phyloP scores from a whole-genome alignment of 192 early-diverging fungal species.

The Entomortierella chlamydospora region DNA sequence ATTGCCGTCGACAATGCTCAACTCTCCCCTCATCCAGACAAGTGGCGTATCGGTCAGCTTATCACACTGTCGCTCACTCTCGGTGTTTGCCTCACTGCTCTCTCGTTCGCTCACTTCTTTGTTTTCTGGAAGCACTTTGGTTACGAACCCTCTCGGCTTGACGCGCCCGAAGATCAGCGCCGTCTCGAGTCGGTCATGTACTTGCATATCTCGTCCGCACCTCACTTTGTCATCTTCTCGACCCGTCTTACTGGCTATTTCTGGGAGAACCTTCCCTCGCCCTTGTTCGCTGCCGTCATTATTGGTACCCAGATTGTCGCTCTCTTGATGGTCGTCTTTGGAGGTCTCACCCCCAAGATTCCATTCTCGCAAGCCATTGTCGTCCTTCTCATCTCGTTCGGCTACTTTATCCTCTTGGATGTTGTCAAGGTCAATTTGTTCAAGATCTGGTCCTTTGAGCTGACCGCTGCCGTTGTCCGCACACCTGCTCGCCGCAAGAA shows the following conservation, averaged over 20 bases:
- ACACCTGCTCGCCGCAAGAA: constrained; percentile 72
- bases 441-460: constrained; percentile 89
- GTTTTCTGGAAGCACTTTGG: constrained; percentile 60
- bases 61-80: constrained; percentile 84
- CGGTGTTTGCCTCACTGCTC: constrained; percentile 75
- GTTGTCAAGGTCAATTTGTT: constrained; percentile 89
- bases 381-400: constrained; percentile 80
- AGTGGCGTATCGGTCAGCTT: constrained; percentile 95
- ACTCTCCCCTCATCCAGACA: constrained; percentile 91
- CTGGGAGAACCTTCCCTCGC: constrained; percentile 86
- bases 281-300: constrained; percentile 82
- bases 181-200: constrained; percentile 92
- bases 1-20: constrained; percentile 96
- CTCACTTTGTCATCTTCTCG: constrained; percentile 97
- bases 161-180: constrained; percentile 50
- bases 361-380: constrained; percentile 79
- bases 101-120: constrained; percentile 90
- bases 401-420: constrained; percentile 86
- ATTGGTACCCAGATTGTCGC: constrained; percentile 93
- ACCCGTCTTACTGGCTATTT: constrained; percentile 88
- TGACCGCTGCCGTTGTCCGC: constrained; percentile 87
- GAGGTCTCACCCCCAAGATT: constrained; percentile 73
- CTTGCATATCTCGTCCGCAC: constrained; percentile 91
- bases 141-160: constrained; percentile 29
- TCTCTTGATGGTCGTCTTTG: constrained; percentile 80